These are phyloP conservation scores for Claviceps fusiformis DNA, from an alignment of 2,329 filamentous ascomycete genomes.

Conservation along the genomic window DNA sequence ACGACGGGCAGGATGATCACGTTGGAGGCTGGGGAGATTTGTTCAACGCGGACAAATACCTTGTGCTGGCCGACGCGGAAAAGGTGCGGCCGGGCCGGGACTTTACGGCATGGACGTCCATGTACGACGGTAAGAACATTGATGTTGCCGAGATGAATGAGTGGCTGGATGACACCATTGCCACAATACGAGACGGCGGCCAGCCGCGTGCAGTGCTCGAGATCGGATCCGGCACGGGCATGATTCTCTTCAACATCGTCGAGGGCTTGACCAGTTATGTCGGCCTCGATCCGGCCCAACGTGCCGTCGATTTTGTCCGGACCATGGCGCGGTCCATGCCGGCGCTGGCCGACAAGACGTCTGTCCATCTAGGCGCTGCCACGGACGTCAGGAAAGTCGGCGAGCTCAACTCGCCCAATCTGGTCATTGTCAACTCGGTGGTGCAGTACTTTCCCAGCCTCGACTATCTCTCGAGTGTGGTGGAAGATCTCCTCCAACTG, in stretches of 20 bases:
- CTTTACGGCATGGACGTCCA: slow-evolving; percentile 19
- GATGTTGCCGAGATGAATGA: slow-evolving; percentile 17
- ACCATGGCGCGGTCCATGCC: slow-evolving; percentile 7
- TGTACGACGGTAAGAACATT: slow-evolving; percentile 16
- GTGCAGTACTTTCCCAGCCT: slow-evolving; percentile 16
- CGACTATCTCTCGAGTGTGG: slow-evolving; percentile 11
- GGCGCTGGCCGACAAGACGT: slow-evolving; percentile 2
- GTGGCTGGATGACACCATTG: slow-evolving; percentile 19
- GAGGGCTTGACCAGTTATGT: slow-evolving; percentile 12
- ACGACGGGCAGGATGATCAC: not conserved
- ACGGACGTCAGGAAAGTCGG: not conserved
- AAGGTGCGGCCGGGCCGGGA: slow-evolving; percentile 12
- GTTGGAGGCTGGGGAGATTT: not conserved
- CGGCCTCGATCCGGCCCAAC: slow-evolving; percentile 15
- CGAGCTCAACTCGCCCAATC: slow-evolving; percentile 3
- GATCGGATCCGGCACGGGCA: slow-evolving; percentile 17
- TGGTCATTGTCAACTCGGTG: slow-evolving; percentile 16
- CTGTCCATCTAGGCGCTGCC: not conserved
- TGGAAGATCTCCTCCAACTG: slow-evolving; percentile 4
- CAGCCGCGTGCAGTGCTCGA: slow-evolving; percentile 11
- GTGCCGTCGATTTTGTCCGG: slow-evolving; percentile 11
- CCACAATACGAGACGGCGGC: slow-evolving; percentile 8
- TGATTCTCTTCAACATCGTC: slow-evolving; percentile 18
- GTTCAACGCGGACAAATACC: not conserved
- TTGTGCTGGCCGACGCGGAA: not conserved